Evolutionary conservation across 1,284 basidiomycete species (phyloP).

Genomic region (Veloboletus limbatus): DNA sequence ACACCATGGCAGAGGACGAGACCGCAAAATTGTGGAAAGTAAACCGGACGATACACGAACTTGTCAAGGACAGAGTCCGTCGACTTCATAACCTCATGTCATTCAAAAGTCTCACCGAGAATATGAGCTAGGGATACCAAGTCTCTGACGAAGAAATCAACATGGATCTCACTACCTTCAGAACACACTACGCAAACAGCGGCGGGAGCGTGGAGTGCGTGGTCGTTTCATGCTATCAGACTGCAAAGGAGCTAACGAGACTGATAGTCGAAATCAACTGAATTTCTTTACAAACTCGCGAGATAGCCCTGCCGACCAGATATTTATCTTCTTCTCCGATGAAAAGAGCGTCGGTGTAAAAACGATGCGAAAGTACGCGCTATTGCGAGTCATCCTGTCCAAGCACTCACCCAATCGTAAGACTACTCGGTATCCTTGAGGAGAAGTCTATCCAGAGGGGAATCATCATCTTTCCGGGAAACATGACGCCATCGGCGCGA

Average conservation of each 20-base stretch:
- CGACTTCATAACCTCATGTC: constrained; percentile 9
- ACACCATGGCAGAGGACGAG: constrained; percentile 68
- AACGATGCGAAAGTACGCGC: constrained; percentile 90
- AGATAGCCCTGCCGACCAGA: constrained; percentile 71
- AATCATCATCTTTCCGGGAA: constrained; percentile 94
- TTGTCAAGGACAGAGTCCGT: constrained; percentile 87
- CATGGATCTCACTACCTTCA: constrained; percentile 79
- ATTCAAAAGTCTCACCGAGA: constrained; percentile 15
- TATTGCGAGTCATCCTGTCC: constrained; percentile 1
- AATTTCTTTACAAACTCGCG: constrained; percentile 84
- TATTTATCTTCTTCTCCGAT: constrained; percentile 93
- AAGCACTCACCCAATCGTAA: constrained; percentile 35
- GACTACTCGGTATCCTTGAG: constrained; percentile 84
- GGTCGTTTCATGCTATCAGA: constrained; percentile 4
- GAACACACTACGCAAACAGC: constrained; percentile 60
- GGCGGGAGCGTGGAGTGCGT: constrained; percentile 63
- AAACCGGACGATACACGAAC: constrained; percentile 94
- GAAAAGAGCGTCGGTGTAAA: constrained; percentile 93
- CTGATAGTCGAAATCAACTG: constrained; percentile 73
- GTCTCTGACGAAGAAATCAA: constrained; percentile 90
- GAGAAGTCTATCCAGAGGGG: constrained; percentile 88
- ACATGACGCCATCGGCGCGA: constrained; percentile 94
- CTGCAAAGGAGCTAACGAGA: constrained; percentile 11
- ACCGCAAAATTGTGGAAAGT: constrained; percentile 91
- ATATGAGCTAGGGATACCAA: constrained; percentile 67